A percentile compares a stretch with the other conserved stretches of the same genome.
Evolutionary conservation across 768 basidiomycete species (phyloP).

Genomic region (Suillus lakei): DNA sequence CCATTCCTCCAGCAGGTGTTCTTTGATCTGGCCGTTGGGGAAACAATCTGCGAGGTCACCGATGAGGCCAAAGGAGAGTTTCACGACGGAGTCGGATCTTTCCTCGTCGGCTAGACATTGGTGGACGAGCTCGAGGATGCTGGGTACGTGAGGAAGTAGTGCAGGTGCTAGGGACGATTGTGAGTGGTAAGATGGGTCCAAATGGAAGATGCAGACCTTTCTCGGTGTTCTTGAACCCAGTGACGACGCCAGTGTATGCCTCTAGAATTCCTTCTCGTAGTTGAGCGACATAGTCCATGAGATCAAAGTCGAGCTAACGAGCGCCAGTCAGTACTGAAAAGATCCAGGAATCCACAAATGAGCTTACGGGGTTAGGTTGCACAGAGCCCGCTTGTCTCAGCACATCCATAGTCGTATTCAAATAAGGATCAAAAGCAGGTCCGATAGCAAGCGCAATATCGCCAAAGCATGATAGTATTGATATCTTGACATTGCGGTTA

Average conservation of each 20-base stretch:
- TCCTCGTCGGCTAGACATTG: conserved; percentile 83
- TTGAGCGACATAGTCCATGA: conserved; percentile 89
- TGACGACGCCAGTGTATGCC: conserved; percentile 94
- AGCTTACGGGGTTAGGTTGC: conserved; percentile 82
- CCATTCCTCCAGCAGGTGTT: conserved; percentile 80
- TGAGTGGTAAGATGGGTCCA: conserved; percentile 6
- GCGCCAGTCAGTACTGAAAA: conserved; percentile 9
- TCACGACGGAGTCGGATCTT: conserved; percentile 75
- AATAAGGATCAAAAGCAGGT: conserved; percentile 82
- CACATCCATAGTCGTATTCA: conserved; percentile 90
- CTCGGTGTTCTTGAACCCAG: conserved; percentile 84
- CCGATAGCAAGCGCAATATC: conserved; percentile 96
- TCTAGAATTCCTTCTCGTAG: conserved; percentile 96
- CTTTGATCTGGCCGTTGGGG: conserved; percentile 81
- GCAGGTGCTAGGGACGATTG: conserved; percentile 14
- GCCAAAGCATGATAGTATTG: conserved; percentile 94
- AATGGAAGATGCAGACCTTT: conserved; percentile 53
- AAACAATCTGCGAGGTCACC: conserved; percentile 94
- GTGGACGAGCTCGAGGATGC: conserved; percentile 82
- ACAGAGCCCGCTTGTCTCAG: conserved; percentile 89
- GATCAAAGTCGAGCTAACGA: conserved; percentile 77
- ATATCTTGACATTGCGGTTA: conserved; percentile 94
- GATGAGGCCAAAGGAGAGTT: conserved; percentile 81
- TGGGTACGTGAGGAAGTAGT: conserved; percentile 70
- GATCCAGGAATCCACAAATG: not conserved